These are phyloP conservation scores for Trichophyton rubrum DNA, from an alignment of 2,329 filamentous ascomycete species.

Conservation along the genomic window DNA sequence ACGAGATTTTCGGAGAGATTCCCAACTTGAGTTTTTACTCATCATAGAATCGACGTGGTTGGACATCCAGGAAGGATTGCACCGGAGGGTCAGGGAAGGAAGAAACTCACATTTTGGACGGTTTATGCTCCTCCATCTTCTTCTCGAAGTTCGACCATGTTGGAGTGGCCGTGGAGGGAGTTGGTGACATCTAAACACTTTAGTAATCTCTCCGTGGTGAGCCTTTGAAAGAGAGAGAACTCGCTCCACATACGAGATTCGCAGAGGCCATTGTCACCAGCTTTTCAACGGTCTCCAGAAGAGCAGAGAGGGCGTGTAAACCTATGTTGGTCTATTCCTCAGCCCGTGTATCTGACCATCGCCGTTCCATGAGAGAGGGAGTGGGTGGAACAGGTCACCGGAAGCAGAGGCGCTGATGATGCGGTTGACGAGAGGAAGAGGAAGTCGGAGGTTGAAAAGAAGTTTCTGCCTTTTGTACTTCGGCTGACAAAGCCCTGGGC, in stretches of 20 bases:
- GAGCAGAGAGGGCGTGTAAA: neutral
- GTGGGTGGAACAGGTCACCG: neutral
- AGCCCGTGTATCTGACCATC: neutral
- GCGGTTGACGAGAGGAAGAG: neutral
- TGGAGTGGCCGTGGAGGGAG: slow-evolving; percentile 58
- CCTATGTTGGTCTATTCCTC: neutral
- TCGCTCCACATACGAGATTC: slow-evolving; percentile 31
- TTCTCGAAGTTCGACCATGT: slow-evolving; percentile 63
- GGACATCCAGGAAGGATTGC: slow-evolving; percentile 5
- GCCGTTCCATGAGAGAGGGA: neutral
- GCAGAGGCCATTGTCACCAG: slow-evolving; percentile 27
- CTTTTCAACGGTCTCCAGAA: neutral
- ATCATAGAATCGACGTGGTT: slow-evolving; percentile 52
- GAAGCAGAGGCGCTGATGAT: neutral
- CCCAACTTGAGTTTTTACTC: slow-evolving; percentile 80
- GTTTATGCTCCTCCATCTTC: slow-evolving; percentile 71
- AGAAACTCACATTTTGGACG: slow-evolving; percentile 73
- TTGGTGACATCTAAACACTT: slow-evolving; percentile 50
- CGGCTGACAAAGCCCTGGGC: slow-evolving; percentile 5
- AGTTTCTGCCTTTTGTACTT: slow-evolving; percentile 6
- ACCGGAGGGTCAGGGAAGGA: neutral
- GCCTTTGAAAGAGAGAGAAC: slow-evolving; percentile 19
- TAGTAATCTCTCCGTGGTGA: slow-evolving; percentile 9
- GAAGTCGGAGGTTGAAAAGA: neutral
- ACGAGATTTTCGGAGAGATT: slow-evolving; percentile 97